Evolutionary conservation across 2,329 filamentous ascomycete genomes (phyloP).

Genomic region (Sporothrix euskadiensis): DNA sequence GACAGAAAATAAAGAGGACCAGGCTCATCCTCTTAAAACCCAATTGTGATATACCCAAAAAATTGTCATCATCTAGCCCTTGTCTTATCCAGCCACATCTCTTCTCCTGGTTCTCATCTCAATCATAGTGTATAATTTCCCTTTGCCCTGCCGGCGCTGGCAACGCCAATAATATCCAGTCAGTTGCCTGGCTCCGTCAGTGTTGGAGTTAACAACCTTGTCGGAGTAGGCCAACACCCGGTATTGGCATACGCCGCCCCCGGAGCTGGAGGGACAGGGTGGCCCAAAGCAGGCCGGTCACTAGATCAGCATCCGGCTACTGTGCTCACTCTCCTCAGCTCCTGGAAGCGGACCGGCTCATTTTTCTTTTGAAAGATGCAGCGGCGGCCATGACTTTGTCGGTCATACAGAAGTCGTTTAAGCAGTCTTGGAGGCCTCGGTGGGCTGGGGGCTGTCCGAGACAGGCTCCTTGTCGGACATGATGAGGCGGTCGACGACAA

Average conservation of each 20-base stretch:
- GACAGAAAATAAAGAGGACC: background rate
- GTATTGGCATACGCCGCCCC: background rate
- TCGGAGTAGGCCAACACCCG: background rate
- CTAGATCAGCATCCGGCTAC: background rate
- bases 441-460: constrained; percentile 37
- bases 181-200: background rate
- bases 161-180: background rate
- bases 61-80: background rate
- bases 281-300: background rate
- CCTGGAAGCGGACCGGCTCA: background rate
- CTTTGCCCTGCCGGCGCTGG: background rate
- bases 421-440: constrained; percentile 20
- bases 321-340: background rate
- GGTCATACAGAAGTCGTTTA: background rate
- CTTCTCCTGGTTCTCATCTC: constrained; percentile 2
- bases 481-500: constrained; percentile 57
- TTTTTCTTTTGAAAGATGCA: background rate
- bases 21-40: constrained; percentile 5
- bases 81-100: background rate
- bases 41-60: constrained; percentile 23
- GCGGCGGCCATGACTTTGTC: background rate
- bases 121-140: background rate
- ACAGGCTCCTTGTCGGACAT: constrained; percentile 52
- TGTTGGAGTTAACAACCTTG: background rate
- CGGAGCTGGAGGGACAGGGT: background rate